Conservation (phyloP, 2,329 filamentous ascomycete species). For the Akanthomyces lecanii region DNA sequence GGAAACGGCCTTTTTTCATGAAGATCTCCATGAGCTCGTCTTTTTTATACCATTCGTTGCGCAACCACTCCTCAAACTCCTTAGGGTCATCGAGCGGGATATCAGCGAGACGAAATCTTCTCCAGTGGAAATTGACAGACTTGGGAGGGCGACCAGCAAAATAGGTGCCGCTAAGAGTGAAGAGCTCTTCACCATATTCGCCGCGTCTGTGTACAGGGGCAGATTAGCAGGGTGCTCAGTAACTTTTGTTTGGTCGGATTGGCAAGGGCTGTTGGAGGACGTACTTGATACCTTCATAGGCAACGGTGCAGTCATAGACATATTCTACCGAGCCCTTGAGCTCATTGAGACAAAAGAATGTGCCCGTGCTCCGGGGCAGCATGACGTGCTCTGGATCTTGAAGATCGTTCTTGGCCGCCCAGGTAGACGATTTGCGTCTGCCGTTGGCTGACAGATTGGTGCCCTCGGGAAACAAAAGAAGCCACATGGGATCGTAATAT, state of each 20-base stretch:
- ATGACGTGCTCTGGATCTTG: slow-evolving; percentile 70
- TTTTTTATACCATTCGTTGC: slow-evolving; percentile 86
- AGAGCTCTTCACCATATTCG: slow-evolving; percentile 85
- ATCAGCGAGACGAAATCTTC: slow-evolving; percentile 72
- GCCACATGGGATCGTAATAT: slow-evolving; percentile 79
- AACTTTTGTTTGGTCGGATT: background rate
- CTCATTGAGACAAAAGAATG: slow-evolving; percentile 74
- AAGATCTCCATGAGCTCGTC: slow-evolving; percentile 85
- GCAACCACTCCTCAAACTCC: slow-evolving; percentile 79
- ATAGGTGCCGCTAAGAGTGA: slow-evolving; percentile 81
- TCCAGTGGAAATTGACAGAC: slow-evolving; percentile 96
- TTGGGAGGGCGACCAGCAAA: slow-evolving; percentile 85
- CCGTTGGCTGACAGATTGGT: slow-evolving; percentile 75
- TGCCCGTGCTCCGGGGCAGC: slow-evolving; percentile 74
- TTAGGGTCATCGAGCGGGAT: slow-evolving; percentile 75
- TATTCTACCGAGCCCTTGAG: slow-evolving; percentile 72
- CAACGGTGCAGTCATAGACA: slow-evolving; percentile 89
- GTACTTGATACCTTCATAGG: slow-evolving; percentile 90
- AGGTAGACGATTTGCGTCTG: slow-evolving; percentile 64
- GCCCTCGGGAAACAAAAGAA: slow-evolving; percentile 82
- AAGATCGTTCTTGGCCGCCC: slow-evolving; percentile 72
- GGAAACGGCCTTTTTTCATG: slow-evolving; percentile 72
- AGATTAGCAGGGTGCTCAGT: background rate
- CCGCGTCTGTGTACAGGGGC: slow-evolving; percentile 54
- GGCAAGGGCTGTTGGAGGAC: slow-evolving; percentile 34